These are phyloP conservation scores for Yamadazyma pseudoaaseri DNA, from an alignment of 1,139 yeast genomes.

Conservation along the genomic window DNA sequence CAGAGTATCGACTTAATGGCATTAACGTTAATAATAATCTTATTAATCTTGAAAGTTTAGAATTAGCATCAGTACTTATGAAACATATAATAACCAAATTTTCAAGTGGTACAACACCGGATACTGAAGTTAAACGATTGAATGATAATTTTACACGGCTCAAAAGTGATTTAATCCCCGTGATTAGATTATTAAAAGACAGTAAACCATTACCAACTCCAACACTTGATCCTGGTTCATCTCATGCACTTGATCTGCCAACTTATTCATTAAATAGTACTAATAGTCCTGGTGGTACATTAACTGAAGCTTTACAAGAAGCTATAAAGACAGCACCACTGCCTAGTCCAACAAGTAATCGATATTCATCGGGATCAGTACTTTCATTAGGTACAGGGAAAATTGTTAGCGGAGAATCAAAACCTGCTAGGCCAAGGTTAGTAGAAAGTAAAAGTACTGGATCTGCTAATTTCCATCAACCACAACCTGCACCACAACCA, in stretches of 20 bases:
- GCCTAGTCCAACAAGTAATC: constrained; percentile 43
- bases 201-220: constrained; percentile 60
- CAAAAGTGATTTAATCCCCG: constrained; percentile 53
- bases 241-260: constrained; percentile 32
- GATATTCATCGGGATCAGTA: constrained; percentile 41
- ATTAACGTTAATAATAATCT: constrained; percentile 34
- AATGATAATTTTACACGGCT: constrained; percentile 50
- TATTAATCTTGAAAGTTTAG: constrained; percentile 34
- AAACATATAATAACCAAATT: constrained; percentile 38
- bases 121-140: constrained; percentile 37
- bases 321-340: constrained; percentile 10
- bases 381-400: constrained; percentile 46
- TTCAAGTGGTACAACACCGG: constrained; percentile 22
- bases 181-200: constrained; percentile 50
- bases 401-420: constrained; percentile 16
- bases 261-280: constrained; percentile 26
- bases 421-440: constrained; percentile 26
- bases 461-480: constrained; percentile 15
- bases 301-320: constrained; percentile 15
- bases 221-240: constrained; percentile 35
- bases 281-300: constrained; percentile 9
- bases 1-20: constrained; percentile 27
- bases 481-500: constrained; percentile 1
- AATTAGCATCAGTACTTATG: constrained; percentile 31
- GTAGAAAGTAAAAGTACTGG: constrained; percentile 30